Percentiles rank a stretch among this genome's conserved stretches.
These are phyloP conservation scores for Eustoma russellianum DNA, from an alignment of 257 asterid genomes.

Conservation along the genomic window DNA sequence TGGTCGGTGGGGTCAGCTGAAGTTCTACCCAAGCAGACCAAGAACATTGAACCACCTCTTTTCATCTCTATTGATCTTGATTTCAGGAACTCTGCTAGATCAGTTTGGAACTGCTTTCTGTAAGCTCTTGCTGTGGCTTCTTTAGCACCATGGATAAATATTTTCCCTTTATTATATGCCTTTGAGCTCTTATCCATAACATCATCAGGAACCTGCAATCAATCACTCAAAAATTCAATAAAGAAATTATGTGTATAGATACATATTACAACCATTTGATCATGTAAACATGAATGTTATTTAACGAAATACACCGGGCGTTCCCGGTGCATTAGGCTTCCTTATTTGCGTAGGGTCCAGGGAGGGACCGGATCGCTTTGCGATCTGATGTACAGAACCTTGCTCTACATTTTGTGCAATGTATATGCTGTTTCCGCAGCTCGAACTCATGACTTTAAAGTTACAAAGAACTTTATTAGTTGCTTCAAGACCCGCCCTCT, in stretches of 20 bases:
- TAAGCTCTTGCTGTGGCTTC: conserved; percentile 66
- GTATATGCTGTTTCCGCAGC: no score
- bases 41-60: conserved; percentile 89
- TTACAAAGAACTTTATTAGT: no score
- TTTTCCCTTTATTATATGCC: conserved; percentile 73
- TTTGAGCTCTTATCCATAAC: conserved; percentile 64
- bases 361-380: no score
- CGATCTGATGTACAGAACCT: no score
- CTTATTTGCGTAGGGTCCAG: no score
- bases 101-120: conserved; percentile 72
- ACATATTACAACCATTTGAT: no score
- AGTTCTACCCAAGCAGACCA: conserved; percentile 82
- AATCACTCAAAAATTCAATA: background rate
- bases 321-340: no score
- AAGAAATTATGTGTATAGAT: no score
- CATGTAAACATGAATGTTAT: no score
- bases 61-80: conserved; percentile 69
- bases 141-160: conserved; percentile 86
- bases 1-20: conserved; percentile 76
- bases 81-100: conserved; percentile 53
- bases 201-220: conserved; percentile 58
- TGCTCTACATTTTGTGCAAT: no score
- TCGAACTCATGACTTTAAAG: no score
- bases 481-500: no score
- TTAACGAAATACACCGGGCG: background rate